Evolutionary conservation across 148 eudicot genomes (phyloP).

Genomic region (Rhododendron simsii): DNA sequence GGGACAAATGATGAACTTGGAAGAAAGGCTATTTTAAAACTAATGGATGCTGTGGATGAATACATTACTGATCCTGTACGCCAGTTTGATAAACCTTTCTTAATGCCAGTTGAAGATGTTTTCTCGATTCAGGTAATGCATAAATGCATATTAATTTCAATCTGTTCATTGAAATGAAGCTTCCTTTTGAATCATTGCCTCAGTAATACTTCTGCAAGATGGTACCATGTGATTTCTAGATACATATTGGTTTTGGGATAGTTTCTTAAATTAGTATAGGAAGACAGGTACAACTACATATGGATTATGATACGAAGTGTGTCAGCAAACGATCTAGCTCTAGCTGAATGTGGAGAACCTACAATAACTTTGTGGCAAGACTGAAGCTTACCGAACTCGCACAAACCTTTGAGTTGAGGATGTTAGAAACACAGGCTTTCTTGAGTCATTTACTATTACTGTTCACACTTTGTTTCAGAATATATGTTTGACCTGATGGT

Average conservation of each 20-base stretch:
- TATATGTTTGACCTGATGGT: neutral
- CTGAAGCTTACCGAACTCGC: neutral
- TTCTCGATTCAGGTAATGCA: slow-evolving; percentile 81
- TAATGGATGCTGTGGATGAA: slow-evolving; percentile 94
- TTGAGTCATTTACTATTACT: neutral
- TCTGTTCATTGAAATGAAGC: neutral
- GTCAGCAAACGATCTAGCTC: neutral
- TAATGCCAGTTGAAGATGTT: slow-evolving; percentile 93
- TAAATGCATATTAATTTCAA: neutral
- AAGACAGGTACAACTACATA: neutral
- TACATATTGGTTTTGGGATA: neutral
- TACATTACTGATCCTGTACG: slow-evolving; percentile 83
- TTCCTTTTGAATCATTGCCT: neutral
- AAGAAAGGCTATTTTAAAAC: slow-evolving; percentile 67
- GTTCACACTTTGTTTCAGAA: neutral
- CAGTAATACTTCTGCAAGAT: neutral
- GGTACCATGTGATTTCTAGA: neutral
- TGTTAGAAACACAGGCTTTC: neutral
- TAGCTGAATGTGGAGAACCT: neutral
- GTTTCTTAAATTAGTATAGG: neutral
- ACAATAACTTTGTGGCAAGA: neutral
- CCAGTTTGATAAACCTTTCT: slow-evolving; percentile 80
- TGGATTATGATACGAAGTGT: neutral
- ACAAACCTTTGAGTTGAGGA: neutral
- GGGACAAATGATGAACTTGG: slow-evolving; percentile 89